Base-by-base conservation (phyloP, 805 yeast genomes). In the Ogataea methanolica region DNA sequence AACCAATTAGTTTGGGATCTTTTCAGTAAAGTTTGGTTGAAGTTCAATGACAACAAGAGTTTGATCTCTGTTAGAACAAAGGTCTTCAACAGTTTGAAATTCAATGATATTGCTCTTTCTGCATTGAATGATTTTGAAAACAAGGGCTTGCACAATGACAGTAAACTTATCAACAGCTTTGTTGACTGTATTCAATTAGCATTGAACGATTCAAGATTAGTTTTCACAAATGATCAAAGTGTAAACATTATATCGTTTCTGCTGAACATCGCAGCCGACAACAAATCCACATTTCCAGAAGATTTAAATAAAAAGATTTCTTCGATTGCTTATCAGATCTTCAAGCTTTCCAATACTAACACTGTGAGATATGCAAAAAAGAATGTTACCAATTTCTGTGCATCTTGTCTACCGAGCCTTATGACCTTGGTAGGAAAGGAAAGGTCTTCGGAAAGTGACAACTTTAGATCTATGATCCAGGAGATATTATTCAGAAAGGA, bases 1-100 rank as follows among this genome's bases (percentile, higher is more conserved):
- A 63, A 67, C 45, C 46, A 58, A 1, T 56, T 61, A 2, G 63
- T 77, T 2, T 85, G 92, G 92, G 47, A 50, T 12, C 61, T 83
- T 9, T 74, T 80, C 54, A 58, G 72, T 22, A 54, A 58, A 17
- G 47, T 57, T 2, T 66, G 69, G 70, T 31, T 22, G 4, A 39
- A 23, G n/a, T 52, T 62, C 34, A 49, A 49, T 40, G 22, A 22
- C 5, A 49, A 46, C 11, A 44, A 43, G 7, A 45, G 52, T 2
- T 63, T 66, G n/a, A 54, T 58, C 15, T 51, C 59, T 42, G 45
- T 64, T 39, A 74, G 81, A 51, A 68, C 70, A 42, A 69, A 65
- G 44, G 50, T 66, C 1, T 68, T 79, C 48, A 72, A 73, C 43
- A 70, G 67, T 39, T 58, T 75, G 35, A 75, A 69, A 48, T 62